Evolutionary conservation across 2,329 filamentous ascomycete genomes (phyloP).

Genomic region (Leptosphaerulina australis): DNA sequence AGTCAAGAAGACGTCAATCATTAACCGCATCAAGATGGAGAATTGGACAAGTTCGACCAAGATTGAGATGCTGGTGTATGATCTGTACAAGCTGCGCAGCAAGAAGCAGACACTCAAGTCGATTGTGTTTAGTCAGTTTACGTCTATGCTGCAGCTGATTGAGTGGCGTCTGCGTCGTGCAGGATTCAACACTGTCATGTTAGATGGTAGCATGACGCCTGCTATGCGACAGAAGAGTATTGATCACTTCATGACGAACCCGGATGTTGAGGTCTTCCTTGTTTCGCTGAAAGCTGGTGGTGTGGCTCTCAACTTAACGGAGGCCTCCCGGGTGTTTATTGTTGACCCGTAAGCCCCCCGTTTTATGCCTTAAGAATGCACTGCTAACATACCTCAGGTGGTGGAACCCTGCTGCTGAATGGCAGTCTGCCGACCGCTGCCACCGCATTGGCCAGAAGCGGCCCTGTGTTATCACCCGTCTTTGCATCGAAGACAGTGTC

Average conservation of each 20-base stretch:
- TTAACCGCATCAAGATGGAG: constrained; percentile 98
- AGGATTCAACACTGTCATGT: constrained; percentile 98
- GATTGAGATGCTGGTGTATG: constrained; percentile 94
- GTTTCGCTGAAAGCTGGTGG: constrained; percentile 96
- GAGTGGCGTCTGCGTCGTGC: constrained; percentile 95
- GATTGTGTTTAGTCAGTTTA: constrained; percentile 97
- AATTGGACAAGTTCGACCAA: constrained; percentile 98
- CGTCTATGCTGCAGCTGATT: constrained; percentile 94
- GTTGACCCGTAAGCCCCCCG: constrained; percentile 77
- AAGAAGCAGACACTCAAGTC: constrained; percentile 95
- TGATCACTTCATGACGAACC: constrained; percentile 94
- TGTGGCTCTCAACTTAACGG: constrained; percentile 92
- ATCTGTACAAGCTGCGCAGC: constrained; percentile 87
- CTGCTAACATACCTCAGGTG: constrained; percentile 63
- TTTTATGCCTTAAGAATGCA: too few relatives aligned
- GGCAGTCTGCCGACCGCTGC: constrained; percentile 86
- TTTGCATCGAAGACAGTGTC: constrained; percentile 96
- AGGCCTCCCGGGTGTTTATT: constrained; percentile 93
- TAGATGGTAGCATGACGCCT: constrained; percentile 96
- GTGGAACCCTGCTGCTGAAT: constrained; percentile 99
- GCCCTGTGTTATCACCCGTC: constrained; percentile 89
- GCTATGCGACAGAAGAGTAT: constrained; percentile 92
- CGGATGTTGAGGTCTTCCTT: constrained; percentile 92
- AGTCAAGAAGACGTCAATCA: constrained; percentile 95
- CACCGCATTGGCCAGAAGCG: constrained; percentile 95